Conservation (phyloP, 2,329 filamentous ascomycete genomes). For the Pestalotiopsis sp. region DNA sequence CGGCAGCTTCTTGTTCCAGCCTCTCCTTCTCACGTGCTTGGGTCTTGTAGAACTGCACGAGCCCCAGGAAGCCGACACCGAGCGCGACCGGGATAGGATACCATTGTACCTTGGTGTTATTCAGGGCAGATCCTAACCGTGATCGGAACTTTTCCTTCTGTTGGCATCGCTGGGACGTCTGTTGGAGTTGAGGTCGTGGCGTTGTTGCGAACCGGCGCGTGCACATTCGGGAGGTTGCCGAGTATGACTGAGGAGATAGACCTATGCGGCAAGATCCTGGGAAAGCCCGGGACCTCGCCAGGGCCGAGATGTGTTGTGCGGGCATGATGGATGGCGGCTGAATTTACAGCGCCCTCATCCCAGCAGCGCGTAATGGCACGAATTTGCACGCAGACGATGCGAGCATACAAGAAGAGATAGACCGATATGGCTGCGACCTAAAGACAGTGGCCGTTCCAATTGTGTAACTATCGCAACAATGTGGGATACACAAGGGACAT, state of each 20-base stretch:
- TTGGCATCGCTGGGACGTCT: conserved; percentile 44
- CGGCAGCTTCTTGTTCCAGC: conserved; percentile 45
- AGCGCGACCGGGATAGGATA: conserved; percentile 87
- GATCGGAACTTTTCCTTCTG: conserved; percentile 47
- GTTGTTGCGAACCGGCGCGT: conserved; percentile 24
- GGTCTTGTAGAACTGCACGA: conserved; percentile 82
- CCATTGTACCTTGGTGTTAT: conserved; percentile 71
- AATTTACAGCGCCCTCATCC: background rate
- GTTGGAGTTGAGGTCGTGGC: conserved; percentile 39
- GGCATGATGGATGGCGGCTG: background rate
- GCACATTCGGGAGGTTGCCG: conserved; percentile 19
- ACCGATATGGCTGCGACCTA: background rate
- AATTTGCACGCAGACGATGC: background rate
- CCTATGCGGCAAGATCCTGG: conserved; percentile 7
- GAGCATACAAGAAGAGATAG: background rate
- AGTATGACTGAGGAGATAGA: conserved; percentile 20
- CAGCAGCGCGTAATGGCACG: background rate
- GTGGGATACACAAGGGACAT: background rate
- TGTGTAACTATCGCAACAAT: background rate
- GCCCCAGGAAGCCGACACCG: conserved; percentile 81
- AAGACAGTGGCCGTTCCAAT: background rate
- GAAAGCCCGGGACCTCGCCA: conserved; percentile 3
- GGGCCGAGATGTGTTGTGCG: background rate
- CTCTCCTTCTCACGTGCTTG: conserved; percentile 57
- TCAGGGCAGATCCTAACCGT: conserved; percentile 50